A percentile compares a stretch with the other conserved stretches of the same genome.
phyloP scores from a whole-genome alignment of 148 eudicot genomes.

The Euryodendron excelsum region DNA sequence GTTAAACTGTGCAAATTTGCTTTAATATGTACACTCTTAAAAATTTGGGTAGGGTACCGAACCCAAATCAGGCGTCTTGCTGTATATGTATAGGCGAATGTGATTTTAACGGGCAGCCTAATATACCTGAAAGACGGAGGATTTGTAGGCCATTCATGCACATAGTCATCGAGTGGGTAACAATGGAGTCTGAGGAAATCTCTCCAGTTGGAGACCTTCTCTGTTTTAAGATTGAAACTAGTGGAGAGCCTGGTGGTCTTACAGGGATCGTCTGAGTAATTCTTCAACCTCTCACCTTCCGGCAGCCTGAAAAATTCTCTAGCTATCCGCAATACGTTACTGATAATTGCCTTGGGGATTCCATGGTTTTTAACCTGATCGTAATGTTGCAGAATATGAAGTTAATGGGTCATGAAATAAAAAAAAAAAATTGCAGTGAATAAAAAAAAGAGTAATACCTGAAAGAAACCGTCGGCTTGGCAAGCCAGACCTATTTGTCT shows the following conservation, averaged over 20 bases:
- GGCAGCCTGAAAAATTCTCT: slow-evolving; percentile 14
- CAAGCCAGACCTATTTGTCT: not conserved
- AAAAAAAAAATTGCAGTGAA: too few relatives aligned
- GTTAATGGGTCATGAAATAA: too few relatives aligned
- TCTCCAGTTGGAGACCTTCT: slow-evolving; percentile 23
- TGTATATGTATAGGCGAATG: too few relatives aligned
- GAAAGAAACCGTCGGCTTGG: not conserved
- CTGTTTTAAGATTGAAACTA: slow-evolving; percentile 16
- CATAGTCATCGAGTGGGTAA: slow-evolving; percentile 18
- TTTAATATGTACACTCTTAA: not conserved
- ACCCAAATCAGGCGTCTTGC: too few relatives aligned
- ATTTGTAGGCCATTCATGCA: slow-evolving; percentile 19
- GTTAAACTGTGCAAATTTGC: too few relatives aligned
- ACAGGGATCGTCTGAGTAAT: slow-evolving; percentile 13
- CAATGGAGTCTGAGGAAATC: slow-evolving; percentile 23
- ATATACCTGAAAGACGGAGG: slow-evolving; percentile 16
- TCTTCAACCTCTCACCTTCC: slow-evolving; percentile 19
- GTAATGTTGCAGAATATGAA: too few relatives aligned
- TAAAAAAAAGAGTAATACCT: too few relatives aligned
- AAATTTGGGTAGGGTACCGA: not conserved
- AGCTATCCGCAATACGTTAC: not conserved
- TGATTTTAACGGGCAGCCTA: too few relatives aligned
- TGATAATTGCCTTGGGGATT: not conserved
- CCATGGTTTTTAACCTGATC: slow-evolving; percentile 24
- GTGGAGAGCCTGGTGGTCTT: slow-evolving; percentile 24